Evolutionary conservation across 768 basidiomycete genomes (phyloP).

Genomic region (Pleurotus pulmonarius): DNA sequence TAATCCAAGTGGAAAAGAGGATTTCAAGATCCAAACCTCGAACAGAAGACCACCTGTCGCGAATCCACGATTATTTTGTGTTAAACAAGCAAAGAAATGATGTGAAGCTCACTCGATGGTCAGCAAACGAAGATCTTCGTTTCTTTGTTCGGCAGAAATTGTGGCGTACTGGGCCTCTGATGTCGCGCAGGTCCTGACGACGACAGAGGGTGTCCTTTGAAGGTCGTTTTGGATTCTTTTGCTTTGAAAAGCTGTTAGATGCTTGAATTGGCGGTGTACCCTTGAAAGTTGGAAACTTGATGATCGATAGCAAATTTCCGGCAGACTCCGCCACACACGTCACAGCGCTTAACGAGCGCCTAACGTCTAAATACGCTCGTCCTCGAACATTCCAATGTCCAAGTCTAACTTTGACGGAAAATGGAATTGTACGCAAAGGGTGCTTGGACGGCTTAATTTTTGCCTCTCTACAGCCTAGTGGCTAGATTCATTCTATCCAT

Average conservation of each 20-base stretch:
- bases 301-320: background rate
- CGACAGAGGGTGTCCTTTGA: constrained; percentile 13
- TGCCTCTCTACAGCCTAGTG: no score
- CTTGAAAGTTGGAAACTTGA: background rate
- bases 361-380: no score
- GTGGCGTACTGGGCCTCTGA: constrained; percentile 39
- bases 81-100: constrained; percentile 12
- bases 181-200: constrained; percentile 28
- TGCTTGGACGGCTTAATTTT: no score
- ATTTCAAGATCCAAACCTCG: constrained; percentile 45
- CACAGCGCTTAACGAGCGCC: background rate
- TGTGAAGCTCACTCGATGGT: constrained; percentile 62
- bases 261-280: background rate
- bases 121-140: constrained; percentile 78
- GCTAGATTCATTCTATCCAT: no score
- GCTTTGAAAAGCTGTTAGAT: background rate
- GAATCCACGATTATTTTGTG: constrained; percentile 12
- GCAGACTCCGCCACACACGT: background rate
- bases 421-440: no score
- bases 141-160: constrained; percentile 76
- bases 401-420: no score
- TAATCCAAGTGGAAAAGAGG: constrained; percentile 9
- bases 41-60: constrained; percentile 70
- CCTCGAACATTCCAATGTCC: no score
- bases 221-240: background rate